phyloP scores from a whole-genome alignment of 2,329 filamentous ascomycete species.

The Chalara sp. region DNA sequence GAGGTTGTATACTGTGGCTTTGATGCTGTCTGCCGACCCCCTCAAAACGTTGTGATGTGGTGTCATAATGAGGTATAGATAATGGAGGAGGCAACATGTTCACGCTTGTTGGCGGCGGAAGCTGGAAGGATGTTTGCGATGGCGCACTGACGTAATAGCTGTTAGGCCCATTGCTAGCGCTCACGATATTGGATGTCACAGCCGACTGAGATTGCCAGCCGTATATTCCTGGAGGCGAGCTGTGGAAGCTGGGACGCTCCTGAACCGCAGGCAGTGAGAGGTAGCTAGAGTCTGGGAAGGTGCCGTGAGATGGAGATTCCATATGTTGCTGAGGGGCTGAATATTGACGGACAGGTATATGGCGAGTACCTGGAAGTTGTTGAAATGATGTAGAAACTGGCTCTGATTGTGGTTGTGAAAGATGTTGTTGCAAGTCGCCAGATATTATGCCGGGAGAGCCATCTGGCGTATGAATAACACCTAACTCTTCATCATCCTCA shows the following conservation, averaged over 20 bases:
- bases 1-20: neutral
- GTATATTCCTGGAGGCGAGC: neutral
- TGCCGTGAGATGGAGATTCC: neutral
- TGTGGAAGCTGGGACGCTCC: neutral
- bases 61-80: neutral
- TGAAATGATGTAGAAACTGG: neutral
- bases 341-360: no score
- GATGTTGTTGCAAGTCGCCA: neutral
- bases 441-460: neutral
- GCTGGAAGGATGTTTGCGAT: neutral
- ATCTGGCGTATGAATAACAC: neutral
- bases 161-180: neutral
- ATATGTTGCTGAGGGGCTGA: neutral
- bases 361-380: no score
- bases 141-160: neutral
- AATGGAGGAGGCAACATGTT: neutral
- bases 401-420: neutral
- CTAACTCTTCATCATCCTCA: slow-evolving; percentile 15
- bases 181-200: neutral
- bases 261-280: neutral
- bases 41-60: neutral
- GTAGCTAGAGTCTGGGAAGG: neutral
- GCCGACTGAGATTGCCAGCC: neutral
- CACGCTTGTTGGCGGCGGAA: neutral
- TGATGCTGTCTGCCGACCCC: no score